Conservation (phyloP, 345 rosid genomes). For the Corchorus olitorius region DNA sequence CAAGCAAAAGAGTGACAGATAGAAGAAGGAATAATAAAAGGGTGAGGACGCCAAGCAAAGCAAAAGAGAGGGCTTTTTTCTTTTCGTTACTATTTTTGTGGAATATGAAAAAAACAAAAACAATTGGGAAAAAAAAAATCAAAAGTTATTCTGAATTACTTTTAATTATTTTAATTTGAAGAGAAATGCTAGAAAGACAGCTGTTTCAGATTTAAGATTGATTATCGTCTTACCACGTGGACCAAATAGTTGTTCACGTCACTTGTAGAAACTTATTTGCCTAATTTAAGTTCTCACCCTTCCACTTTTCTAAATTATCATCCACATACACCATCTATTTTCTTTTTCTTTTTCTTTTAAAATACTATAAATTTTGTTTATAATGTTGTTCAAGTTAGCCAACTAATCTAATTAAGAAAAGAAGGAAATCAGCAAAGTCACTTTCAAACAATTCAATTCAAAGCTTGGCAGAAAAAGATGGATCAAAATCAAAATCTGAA, state of each 20-base stretch:
- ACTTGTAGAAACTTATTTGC: background rate
- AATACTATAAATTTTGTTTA: too few species aligned
- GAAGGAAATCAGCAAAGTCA: background rate
- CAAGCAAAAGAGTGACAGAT: background rate
- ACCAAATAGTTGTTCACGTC: background rate
- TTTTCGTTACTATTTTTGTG: conserved; percentile 24
- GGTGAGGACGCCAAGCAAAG: conserved; percentile 7
- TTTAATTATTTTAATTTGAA: background rate
- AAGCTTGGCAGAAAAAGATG: background rate
- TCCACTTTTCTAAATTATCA: background rate
- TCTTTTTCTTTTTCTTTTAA: too few species aligned
- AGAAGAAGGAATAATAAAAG: background rate
- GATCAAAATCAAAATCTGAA: background rate
- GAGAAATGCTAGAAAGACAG: background rate
- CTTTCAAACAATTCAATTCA: background rate
- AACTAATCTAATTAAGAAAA: too few species aligned
- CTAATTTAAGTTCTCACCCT: background rate
- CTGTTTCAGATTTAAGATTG: background rate
- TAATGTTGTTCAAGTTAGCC: too few species aligned
- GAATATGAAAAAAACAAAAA: background rate
- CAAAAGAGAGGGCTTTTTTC: background rate
- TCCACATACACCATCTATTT: too few species aligned
- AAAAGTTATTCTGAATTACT: conserved; percentile 1
- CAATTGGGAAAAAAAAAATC: background rate
- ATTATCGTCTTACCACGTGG: background rate